phyloP scores from a whole-genome alignment of 257 asterid genomes.

The Solanum dulcamara region DNA sequence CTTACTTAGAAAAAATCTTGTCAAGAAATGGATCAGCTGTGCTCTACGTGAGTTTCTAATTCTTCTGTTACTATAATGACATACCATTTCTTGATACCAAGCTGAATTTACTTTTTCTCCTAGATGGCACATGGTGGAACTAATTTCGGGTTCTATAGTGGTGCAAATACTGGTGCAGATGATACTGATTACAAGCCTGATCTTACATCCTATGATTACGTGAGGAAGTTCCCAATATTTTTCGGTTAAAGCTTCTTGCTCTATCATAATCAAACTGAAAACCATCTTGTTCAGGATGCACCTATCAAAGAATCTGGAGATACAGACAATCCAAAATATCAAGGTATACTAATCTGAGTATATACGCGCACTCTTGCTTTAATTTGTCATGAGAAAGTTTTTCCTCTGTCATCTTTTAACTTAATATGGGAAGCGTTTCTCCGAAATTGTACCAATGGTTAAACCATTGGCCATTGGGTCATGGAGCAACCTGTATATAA shows the following conservation, averaged over 20 bases:
- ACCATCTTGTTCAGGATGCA: constrained; percentile 56
- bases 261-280: background rate
- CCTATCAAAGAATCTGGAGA: constrained; percentile 96
- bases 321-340: constrained; percentile 64
- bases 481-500: background rate
- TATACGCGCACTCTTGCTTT: background rate
- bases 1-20: constrained; percentile 61
- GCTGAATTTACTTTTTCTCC: constrained; percentile 6
- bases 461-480: background rate
- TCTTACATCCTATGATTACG: constrained; percentile 95
- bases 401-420: background rate
- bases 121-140: constrained; percentile 99
- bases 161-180: constrained; percentile 79
- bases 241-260: background rate
- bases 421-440: background rate
- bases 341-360: constrained; percentile 31
- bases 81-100: background rate
- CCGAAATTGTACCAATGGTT: background rate
- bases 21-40: constrained; percentile 82
- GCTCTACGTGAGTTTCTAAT: constrained; percentile 60
- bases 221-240: constrained; percentile 29
- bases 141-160: constrained; percentile 82
- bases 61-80: constrained; percentile 9
- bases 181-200: constrained; percentile 81
- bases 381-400: background rate